phyloP scores from a whole-genome alignment of 2,329 filamentous ascomycete species.

The Phoma sp. region DNA sequence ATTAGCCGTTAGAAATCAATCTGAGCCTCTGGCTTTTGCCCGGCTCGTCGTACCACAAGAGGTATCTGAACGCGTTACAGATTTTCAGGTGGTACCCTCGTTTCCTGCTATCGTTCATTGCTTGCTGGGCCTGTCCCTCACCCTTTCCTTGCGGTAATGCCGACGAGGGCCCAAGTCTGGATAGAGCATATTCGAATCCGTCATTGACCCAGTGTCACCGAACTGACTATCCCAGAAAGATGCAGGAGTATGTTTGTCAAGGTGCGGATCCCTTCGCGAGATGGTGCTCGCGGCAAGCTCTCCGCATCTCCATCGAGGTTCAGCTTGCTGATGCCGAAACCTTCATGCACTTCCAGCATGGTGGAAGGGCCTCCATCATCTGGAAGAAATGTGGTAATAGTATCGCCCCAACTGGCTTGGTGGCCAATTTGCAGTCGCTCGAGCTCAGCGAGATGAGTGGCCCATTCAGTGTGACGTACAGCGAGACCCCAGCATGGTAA shows the following conservation, averaged over 20 bases:
- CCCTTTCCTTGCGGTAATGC: no score
- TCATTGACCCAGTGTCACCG: not conserved
- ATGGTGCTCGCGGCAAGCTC: not conserved
- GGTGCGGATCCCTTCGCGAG: slow-evolving; percentile 31
- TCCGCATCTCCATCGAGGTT: slow-evolving; percentile 4
- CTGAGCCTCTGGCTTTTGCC: no score
- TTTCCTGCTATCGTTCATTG: not conserved
- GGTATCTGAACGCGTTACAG: no score
- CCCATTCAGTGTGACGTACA: slow-evolving; percentile 43
- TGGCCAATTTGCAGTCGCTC: slow-evolving; percentile 34
- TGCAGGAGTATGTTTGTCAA: slow-evolving; percentile 35
- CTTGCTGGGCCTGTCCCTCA: not conserved
- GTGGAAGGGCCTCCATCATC: slow-evolving; percentile 30
- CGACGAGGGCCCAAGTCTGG: no score
- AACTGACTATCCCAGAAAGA: slow-evolving; percentile 36
- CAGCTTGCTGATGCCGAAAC: slow-evolving; percentile 13
- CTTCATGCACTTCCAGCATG: slow-evolving; percentile 2
- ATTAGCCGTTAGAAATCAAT: no score
- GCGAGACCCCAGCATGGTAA: slow-evolving; percentile 41
- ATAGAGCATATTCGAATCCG: not conserved
- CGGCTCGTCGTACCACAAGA: no score
- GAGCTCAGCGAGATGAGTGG: slow-evolving; percentile 33
- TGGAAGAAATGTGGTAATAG: slow-evolving; percentile 36
- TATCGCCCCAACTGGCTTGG: slow-evolving; percentile 32
- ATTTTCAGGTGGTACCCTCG: no score